Conservation (phyloP, 768 basidiomycete species). For the Mycena olivaceomarginata region DNA sequence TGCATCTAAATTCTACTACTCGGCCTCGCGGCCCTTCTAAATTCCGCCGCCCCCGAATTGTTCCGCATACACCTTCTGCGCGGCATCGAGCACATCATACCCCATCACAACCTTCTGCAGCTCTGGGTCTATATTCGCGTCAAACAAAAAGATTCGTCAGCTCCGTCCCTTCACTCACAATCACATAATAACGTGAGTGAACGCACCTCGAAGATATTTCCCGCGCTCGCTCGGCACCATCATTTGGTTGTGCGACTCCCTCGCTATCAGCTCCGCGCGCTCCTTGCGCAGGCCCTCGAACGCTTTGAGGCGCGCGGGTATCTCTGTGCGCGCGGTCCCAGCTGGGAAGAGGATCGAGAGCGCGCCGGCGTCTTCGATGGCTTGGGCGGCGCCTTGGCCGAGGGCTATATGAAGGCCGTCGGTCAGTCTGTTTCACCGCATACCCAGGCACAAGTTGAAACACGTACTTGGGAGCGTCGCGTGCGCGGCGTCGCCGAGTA, state of each 20-base stretch:
- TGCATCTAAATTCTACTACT: no score
- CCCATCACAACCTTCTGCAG: not conserved
- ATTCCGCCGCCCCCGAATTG: not conserved
- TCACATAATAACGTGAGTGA: no score
- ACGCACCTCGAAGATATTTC: not conserved
- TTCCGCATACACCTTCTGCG: not conserved
- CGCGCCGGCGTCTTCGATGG: constrained; percentile 45
- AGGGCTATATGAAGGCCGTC: constrained; percentile 13
- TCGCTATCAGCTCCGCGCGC: constrained; percentile 20
- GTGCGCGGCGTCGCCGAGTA: constrained; percentile 45
- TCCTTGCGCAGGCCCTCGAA: constrained; percentile 25
- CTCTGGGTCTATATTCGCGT: not conserved
- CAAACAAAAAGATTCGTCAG: no score
- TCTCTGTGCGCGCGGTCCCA: constrained; percentile 12
- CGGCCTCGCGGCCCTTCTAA: no score
- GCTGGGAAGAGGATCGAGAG: constrained; percentile 16
- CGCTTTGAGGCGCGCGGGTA: constrained; percentile 16
- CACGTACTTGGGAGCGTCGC: constrained; percentile 44
- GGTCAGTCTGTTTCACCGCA: no score
- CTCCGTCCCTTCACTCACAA: no score
- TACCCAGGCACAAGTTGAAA: no score
- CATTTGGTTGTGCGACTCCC: constrained; percentile 9
- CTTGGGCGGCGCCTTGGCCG: constrained; percentile 50
- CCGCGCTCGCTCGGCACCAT: not conserved
- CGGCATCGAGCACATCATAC: not conserved